Evolutionary conservation across 169 alveolate species (phyloP).

Genomic region (Cryptosporidium felis): DNA sequence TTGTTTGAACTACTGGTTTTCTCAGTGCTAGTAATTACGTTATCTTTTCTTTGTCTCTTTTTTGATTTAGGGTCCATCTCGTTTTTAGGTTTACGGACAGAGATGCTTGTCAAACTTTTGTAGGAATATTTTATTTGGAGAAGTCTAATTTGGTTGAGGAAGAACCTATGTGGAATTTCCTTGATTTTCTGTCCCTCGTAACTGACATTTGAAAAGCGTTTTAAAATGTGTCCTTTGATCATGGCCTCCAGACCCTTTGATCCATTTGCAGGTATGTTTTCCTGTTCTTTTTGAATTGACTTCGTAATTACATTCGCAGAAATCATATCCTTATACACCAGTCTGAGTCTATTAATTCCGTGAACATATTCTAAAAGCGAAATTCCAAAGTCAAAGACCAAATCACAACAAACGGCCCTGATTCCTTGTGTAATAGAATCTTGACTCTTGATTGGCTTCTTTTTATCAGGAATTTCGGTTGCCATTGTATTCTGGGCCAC

Average conservation of each 20-base stretch:
- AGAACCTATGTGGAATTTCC: conserved; percentile 67
- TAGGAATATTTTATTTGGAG: conserved; percentile 47
- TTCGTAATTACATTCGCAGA: conserved; percentile 49
- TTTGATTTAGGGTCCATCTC: conserved; percentile 16
- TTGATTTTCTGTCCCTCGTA: conserved; percentile 57
- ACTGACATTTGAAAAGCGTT: conserved; percentile 2
- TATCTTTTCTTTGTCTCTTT: conserved; percentile 36
- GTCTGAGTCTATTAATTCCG: conserved; percentile 57
- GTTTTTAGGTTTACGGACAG: conserved; percentile 12
- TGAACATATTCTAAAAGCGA: conserved; percentile 54
- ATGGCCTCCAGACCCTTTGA: conserved; percentile 49
- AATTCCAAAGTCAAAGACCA: conserved; percentile 47
- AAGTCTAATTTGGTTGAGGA: conserved; percentile 49
- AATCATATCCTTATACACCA: conserved; percentile 46
- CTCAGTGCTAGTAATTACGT: not conserved
- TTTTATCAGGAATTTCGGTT: not conserved
- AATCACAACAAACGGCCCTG: conserved; percentile 38
- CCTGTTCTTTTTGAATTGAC: conserved; percentile 57
- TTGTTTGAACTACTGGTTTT: too few species aligned
- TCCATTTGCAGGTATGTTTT: conserved; percentile 50
- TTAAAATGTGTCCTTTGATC: conserved; percentile 40
- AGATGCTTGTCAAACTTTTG: conserved; percentile 24
- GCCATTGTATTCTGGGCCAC: not conserved
- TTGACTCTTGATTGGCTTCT: not conserved
- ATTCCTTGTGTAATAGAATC: conserved; percentile 16